A percentile compares a stretch with the other conserved stretches of the same genome.
phyloP scores from a whole-genome alignment of 495 filamentous ascomycete genomes.

The Aspergillus cavernicola region DNA sequence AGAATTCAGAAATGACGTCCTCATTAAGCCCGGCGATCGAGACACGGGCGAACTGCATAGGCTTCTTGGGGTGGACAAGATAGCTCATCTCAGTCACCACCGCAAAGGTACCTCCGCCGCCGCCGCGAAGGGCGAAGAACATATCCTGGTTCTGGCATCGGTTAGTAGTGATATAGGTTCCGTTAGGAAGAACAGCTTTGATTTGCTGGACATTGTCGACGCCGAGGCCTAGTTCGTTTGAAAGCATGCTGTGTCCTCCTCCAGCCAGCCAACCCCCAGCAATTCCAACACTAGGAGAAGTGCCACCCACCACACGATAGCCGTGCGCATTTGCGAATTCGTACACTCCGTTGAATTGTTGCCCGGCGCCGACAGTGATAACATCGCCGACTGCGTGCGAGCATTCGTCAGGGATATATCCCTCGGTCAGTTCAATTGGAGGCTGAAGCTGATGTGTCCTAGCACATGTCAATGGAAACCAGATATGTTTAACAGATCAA shows the following conservation, averaged over 20 bases:
- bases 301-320: slow-evolving; percentile 21
- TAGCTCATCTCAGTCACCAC: slow-evolving; percentile 35
- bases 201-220: slow-evolving; percentile 31
- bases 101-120: slow-evolving; percentile 50
- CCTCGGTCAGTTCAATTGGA: slow-evolving; percentile 16
- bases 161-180: slow-evolving; percentile 41
- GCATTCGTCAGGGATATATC: slow-evolving; percentile 14
- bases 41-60: slow-evolving; percentile 25
- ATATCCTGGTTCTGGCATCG: slow-evolving; percentile 48
- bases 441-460: slow-evolving; percentile 25
- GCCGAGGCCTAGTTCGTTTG: slow-evolving; percentile 24
- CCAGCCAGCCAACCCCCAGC: slow-evolving; percentile 44
- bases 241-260: slow-evolving; percentile 40
- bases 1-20: slow-evolving; percentile 16
- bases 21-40: slow-evolving; percentile 27
- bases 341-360: slow-evolving; percentile 21
- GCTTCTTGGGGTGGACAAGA: slow-evolving; percentile 27
- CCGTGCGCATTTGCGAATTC: slow-evolving; percentile 23
- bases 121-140: slow-evolving; percentile 56
- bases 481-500: slow-evolving; percentile 30
- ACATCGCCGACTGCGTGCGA: slow-evolving; percentile 14
- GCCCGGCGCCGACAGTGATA: slow-evolving; percentile 23
- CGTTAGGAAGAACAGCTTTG: slow-evolving; percentile 47
- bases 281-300: slow-evolving; percentile 15
- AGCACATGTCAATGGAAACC: slow-evolving; percentile 4